These are phyloP conservation scores for Paraglomus brasilianum DNA, from an alignment of 192 early-diverging fungal genomes.

Conservation along the genomic window DNA sequence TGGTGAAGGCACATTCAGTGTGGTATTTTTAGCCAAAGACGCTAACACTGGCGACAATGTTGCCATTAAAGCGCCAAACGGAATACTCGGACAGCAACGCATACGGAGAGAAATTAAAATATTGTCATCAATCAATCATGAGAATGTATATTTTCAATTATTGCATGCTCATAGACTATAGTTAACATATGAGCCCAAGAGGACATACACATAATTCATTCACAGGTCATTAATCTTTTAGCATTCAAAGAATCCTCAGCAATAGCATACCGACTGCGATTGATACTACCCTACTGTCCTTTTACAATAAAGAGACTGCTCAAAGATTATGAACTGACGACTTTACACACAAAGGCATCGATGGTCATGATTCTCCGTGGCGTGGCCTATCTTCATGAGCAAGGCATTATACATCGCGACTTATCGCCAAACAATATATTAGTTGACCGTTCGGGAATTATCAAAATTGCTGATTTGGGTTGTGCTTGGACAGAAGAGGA, in stretches of 20 bases:
- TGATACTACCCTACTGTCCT: slow-evolving; percentile 26
- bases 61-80: slow-evolving; percentile 16
- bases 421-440: slow-evolving; percentile 70
- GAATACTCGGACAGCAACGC: slow-evolving; percentile 4
- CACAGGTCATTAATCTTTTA: slow-evolving; percentile 21
- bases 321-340: neutral
- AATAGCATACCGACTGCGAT: neutral
- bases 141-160: slow-evolving; percentile 21
- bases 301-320: slow-evolving; percentile 9
- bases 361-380: slow-evolving; percentile 64
- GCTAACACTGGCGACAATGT: neutral
- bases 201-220: neutral
- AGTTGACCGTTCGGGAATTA: slow-evolving; percentile 35
- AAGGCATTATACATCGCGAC: slow-evolving; percentile 70
- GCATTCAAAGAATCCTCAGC: neutral
- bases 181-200: neutral
- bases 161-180: neutral
- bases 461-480: slow-evolving; percentile 27
- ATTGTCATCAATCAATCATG: slow-evolving; percentile 6
- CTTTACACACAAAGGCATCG: slow-evolving; percentile 1
- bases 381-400: slow-evolving; percentile 63
- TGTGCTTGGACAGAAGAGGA: slow-evolving; percentile 15
- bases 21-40: slow-evolving; percentile 25
- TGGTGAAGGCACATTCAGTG: slow-evolving; percentile 16
- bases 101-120: slow-evolving; percentile 5